A percentile compares a stretch with the other conserved stretches of the same genome.
These are phyloP conservation scores for Letharia columbiana DNA, from an alignment of 495 filamentous ascomycete species.

Conservation along the genomic window DNA sequence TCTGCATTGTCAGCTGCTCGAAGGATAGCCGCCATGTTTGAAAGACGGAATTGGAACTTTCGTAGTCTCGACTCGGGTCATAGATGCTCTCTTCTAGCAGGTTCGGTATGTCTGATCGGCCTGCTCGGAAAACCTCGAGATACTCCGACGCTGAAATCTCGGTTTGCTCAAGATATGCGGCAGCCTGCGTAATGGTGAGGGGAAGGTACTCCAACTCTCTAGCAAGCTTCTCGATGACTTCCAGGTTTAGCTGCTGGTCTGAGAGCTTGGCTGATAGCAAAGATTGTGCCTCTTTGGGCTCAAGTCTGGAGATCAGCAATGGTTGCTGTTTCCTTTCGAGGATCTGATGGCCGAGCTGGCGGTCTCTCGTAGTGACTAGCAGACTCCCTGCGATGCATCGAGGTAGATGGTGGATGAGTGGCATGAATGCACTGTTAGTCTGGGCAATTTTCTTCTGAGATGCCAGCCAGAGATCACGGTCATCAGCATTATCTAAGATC, in stretches of 20 bases:
- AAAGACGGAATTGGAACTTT: constrained; percentile 32
- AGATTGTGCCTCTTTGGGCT: constrained; percentile 11
- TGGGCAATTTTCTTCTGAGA: not conserved
- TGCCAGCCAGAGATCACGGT: constrained; percentile 30
- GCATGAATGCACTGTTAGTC: not conserved
- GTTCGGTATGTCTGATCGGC: constrained; percentile 19
- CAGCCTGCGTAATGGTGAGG: constrained; percentile 29
- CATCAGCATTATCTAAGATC: constrained; percentile 48
- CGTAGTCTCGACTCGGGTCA: constrained; percentile 28
- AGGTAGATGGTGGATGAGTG: constrained; percentile 28
- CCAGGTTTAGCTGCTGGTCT: constrained; percentile 5
- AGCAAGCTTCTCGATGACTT: constrained; percentile 15
- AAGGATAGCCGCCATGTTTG: constrained; percentile 43
- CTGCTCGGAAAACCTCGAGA: constrained; percentile 16
- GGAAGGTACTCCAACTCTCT: constrained; percentile 25
- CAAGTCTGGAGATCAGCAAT: constrained; percentile 16
- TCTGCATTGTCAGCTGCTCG: constrained; percentile 32
- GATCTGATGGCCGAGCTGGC: constrained; percentile 18
- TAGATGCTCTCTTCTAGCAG: constrained; percentile 19
- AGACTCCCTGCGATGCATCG: constrained; percentile 22
- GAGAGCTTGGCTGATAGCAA: constrained; percentile 15
- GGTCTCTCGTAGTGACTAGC: constrained; percentile 30
- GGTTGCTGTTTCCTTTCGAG: constrained; percentile 13
- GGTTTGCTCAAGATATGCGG: constrained; percentile 25
- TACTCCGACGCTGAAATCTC: constrained; percentile 24